These are phyloP conservation scores for Kodamaea kakaduensis DNA, from an alignment of 805 yeast genomes.

Conservation along the genomic window DNA sequence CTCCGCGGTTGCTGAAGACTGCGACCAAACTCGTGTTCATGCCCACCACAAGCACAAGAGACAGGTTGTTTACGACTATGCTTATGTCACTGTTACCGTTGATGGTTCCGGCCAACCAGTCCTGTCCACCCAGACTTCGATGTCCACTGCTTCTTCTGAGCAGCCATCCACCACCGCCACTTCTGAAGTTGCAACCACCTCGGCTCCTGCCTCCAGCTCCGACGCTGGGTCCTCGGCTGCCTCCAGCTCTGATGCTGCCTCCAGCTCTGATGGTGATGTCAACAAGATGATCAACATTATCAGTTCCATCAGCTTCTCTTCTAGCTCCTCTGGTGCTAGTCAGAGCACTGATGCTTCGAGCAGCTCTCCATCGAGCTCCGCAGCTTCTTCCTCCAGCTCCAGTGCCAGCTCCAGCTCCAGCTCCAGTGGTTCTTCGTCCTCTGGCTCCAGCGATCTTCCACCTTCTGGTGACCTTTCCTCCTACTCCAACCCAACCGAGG, in stretches of 20 bases:
- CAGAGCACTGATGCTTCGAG: too few species aligned
- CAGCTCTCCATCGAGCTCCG: too few species aligned
- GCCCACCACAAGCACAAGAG: constrained; percentile 60
- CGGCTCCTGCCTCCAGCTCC: constrained; percentile 1
- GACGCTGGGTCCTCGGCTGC: background rate
- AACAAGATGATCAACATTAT: too few species aligned
- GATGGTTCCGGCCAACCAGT: constrained; percentile 40
- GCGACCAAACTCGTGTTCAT: constrained; percentile 46
- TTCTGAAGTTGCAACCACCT: background rate
- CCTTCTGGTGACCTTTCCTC: constrained; percentile 55
- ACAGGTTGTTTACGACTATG: constrained; percentile 52
- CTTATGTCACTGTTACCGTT: constrained; percentile 42
- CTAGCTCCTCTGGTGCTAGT: too few species aligned
- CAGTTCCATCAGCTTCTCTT: too few species aligned
- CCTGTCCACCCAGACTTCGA: constrained; percentile 18
- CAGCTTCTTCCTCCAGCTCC: constrained; percentile 1
- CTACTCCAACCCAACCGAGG: constrained; percentile 52
- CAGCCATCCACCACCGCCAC: constrained; percentile 6
- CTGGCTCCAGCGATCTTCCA: background rate
- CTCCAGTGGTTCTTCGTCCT: too few species aligned
- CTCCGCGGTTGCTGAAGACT: constrained; percentile 29
- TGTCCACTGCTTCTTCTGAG: constrained; percentile 1
- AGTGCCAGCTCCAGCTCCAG: background rate
- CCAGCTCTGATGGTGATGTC: too few species aligned
- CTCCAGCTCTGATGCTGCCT: constrained; percentile 1